These are phyloP conservation scores for Acanthochlamys bracteata DNA, from an alignment of 106 monocot species.

Conservation along the genomic window DNA sequence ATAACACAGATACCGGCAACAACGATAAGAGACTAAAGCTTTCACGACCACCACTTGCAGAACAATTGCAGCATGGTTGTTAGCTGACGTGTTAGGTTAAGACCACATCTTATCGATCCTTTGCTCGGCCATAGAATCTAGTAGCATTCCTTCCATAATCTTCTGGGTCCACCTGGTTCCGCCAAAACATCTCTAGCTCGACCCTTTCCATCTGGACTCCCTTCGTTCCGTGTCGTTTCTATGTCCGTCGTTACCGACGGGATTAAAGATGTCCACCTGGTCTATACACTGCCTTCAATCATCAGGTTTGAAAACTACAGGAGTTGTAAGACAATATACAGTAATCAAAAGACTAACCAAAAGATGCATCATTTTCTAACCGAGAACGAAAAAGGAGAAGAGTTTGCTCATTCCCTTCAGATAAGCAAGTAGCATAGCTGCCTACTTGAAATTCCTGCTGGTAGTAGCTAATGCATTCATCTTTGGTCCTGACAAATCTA, in stretches of 20 bases:
- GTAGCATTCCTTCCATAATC: conserved; percentile 44
- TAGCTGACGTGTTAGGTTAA: conserved; percentile 53
- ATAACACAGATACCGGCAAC: neutral
- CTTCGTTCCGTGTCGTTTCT: conserved; percentile 36
- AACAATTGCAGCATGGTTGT: conserved; percentile 55
- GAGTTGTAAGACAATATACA: neutral
- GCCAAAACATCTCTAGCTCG: conserved; percentile 81
- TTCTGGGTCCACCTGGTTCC: conserved; percentile 80
- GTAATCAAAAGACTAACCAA: neutral
- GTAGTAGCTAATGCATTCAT: conserved; percentile 93
- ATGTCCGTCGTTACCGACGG: conserved; percentile 70
- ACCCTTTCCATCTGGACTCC: conserved; percentile 30
- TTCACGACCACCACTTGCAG: conserved; percentile 37
- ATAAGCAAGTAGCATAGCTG: conserved; percentile 76
- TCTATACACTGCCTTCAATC: too few species aligned
- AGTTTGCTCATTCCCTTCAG: conserved; percentile 75
- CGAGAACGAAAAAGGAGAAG: neutral
- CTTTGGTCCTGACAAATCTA: conserved; percentile 7
- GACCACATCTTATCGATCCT: conserved; percentile 61
- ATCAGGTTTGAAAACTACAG: too few species aligned
- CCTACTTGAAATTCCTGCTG: conserved; percentile 83
- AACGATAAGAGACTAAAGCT: conserved; percentile 7
- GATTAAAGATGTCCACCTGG: conserved; percentile 52
- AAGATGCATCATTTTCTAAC: too few species aligned
- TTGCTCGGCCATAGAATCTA: conserved; percentile 18